These are phyloP conservation scores for Lipomyces orientalis DNA, from an alignment of 805 yeast genomes.

Conservation along the genomic window DNA sequence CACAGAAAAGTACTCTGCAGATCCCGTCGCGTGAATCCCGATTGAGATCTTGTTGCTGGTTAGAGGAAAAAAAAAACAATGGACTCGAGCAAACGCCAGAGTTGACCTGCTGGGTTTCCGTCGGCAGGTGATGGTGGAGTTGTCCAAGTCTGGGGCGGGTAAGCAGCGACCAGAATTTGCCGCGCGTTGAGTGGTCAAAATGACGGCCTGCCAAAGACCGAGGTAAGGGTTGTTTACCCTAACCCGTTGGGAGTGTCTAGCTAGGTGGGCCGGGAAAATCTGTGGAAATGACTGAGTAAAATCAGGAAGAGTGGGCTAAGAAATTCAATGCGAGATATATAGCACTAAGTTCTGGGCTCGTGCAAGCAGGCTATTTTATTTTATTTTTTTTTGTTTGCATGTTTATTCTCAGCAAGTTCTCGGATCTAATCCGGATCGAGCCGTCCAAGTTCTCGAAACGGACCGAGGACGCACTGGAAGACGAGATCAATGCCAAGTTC, in stretches of 20 bases:
- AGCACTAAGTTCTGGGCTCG: not conserved
- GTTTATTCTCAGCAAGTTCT: constrained; percentile 82
- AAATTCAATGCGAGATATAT: not conserved
- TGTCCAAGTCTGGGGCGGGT: not conserved
- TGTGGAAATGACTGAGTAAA: too few species aligned
- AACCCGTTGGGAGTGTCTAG: not conserved
- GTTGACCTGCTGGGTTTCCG: too few species aligned
- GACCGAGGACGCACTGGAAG: constrained; percentile 71
- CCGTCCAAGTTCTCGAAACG: constrained; percentile 82
- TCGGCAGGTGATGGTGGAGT: not conserved
- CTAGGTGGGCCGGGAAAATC: too few species aligned
- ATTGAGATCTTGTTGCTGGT: not conserved
- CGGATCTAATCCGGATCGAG: constrained; percentile 86
- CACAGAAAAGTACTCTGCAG: not conserved
- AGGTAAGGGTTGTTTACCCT: not conserved
- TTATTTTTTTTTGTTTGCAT: constrained; percentile 48
- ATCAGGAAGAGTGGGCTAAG: too few species aligned
- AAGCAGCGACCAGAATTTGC: constrained; percentile 6
- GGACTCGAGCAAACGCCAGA: too few species aligned
- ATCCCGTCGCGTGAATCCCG: not conserved
- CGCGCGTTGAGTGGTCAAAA: constrained; percentile 16
- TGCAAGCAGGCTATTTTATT: not conserved
- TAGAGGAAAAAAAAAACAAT: too few species aligned
- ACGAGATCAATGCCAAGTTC: constrained; percentile 82
- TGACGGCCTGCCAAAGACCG: not conserved